phyloP scores from a whole-genome alignment of 192 early-diverging fungal genomes.

The Chytriomyces hyalinus region DNA sequence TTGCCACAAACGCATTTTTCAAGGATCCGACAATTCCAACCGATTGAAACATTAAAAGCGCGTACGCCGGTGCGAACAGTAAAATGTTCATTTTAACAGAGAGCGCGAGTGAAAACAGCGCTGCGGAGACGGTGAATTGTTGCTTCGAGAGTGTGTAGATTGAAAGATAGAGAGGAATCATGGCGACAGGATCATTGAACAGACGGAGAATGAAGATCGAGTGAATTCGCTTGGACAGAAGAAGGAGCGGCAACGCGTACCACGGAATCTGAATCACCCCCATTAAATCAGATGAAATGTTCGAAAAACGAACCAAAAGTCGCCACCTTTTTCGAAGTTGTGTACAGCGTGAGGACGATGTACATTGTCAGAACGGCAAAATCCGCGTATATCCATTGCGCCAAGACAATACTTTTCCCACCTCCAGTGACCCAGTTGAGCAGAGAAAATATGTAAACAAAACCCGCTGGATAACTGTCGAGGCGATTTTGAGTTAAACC shows the following conservation, averaged over 20 bases:
- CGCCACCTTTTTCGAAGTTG: slow-evolving; percentile 53
- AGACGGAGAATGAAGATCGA: slow-evolving; percentile 91
- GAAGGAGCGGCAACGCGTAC: slow-evolving; percentile 65
- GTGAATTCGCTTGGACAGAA: slow-evolving; percentile 83
- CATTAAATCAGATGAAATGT: background rate
- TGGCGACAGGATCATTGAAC: slow-evolving; percentile 93
- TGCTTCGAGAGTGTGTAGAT: slow-evolving; percentile 66
- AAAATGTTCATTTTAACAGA: slow-evolving; percentile 96
- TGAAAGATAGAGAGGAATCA: slow-evolving; percentile 78
- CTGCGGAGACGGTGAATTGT: slow-evolving; percentile 55
- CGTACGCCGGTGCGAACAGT: slow-evolving; percentile 87
- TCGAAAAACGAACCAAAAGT: background rate
- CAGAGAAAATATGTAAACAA: slow-evolving; percentile 82
- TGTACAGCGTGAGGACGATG: slow-evolving; percentile 74
- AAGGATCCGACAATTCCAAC: slow-evolving; percentile 52
- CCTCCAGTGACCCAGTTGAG: slow-evolving; percentile 71
- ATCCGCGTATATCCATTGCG: slow-evolving; percentile 83
- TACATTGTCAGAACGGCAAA: slow-evolving; percentile 73
- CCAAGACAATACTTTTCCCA: slow-evolving; percentile 72
- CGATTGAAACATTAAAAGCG: slow-evolving; percentile 65
- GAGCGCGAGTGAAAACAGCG: slow-evolving; percentile 77
- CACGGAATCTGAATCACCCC: slow-evolving; percentile 61
- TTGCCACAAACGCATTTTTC: slow-evolving; percentile 40
- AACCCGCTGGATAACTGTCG: slow-evolving; percentile 87
- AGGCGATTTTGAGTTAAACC: slow-evolving; percentile 11